Evolutionary conservation across 106 monocot species (phyloP).

Genomic region (Dendrobium nobile): DNA sequence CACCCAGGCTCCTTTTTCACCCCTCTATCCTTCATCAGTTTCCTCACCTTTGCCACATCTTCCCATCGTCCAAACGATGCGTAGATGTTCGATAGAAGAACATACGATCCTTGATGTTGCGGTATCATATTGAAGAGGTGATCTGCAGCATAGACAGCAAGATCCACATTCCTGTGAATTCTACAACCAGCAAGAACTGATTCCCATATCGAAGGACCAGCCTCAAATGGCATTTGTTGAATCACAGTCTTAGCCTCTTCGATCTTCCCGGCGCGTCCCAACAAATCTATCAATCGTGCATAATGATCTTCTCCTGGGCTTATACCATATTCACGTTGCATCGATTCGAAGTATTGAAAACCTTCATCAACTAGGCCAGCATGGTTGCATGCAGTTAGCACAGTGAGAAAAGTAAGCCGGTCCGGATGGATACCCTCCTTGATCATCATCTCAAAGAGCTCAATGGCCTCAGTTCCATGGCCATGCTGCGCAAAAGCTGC

Average conservation of each 20-base stretch:
- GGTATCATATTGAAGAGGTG: constrained; percentile 69
- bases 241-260: constrained; percentile 56
- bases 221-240: constrained; percentile 59
- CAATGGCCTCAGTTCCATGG: constrained; percentile 61
- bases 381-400: constrained; percentile 90
- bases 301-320: constrained; percentile 87
- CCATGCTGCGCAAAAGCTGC: constrained; percentile 92
- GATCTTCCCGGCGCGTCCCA: constrained; percentile 66
- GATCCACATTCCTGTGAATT: constrained; percentile 51
- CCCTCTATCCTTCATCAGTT: constrained; percentile 75
- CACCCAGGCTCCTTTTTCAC: constrained; percentile 83
- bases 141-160: constrained; percentile 70
- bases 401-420: constrained; percentile 47
- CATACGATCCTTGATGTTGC: constrained; percentile 64
- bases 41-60: constrained; percentile 73
- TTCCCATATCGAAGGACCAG: constrained; percentile 80
- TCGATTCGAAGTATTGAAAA: constrained; percentile 63
- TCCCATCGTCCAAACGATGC: constrained; percentile 61
- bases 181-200: constrained; percentile 70
- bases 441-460: constrained; percentile 70
- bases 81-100: constrained; percentile 75
- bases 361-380: constrained; percentile 84
- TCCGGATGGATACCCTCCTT: constrained; percentile 45
- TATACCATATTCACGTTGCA: constrained; percentile 62
- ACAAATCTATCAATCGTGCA: constrained; percentile 69